phyloP scores from a whole-genome alignment of 2,329 filamentous ascomycete genomes.

The Berkeleyomyces basicola region DNA sequence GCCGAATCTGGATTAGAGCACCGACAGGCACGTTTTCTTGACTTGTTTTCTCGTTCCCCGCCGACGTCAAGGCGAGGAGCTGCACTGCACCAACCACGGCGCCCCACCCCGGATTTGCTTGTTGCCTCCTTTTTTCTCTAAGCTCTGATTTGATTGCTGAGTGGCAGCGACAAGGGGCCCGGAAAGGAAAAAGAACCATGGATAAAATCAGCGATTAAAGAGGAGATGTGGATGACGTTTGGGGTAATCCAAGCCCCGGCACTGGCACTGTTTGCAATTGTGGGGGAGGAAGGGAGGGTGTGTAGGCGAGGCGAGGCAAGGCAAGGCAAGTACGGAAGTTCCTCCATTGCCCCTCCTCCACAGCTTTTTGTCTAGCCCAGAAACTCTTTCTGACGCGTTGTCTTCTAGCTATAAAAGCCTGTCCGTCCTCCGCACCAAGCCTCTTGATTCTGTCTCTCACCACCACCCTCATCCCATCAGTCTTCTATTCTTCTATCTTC shows the following conservation, averaged over 20 bases:
- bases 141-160: neutral
- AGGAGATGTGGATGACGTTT: slow-evolving; percentile 7
- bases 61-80: neutral
- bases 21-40: neutral
- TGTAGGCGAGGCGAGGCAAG: neutral
- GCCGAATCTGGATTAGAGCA: neutral
- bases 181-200: neutral
- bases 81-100: neutral
- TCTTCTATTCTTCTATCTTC: neutral
- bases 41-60: neutral
- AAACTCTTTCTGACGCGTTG: neutral
- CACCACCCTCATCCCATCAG: neutral
- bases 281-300: neutral
- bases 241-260: neutral
- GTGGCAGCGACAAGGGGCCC: neutral
- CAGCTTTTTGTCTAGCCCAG: neutral
- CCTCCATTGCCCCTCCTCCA: neutral
- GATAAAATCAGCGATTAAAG: neutral
- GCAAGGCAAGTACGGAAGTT: neutral
- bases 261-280: neutral
- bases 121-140: neutral
- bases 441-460: neutral
- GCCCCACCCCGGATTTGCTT: neutral
- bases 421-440: neutral
- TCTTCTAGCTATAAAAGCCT: slow-evolving; percentile 7